Evolutionary conservation across 169 alveolate species (phyloP).

Genomic region (Eimeria tenella): DNA sequence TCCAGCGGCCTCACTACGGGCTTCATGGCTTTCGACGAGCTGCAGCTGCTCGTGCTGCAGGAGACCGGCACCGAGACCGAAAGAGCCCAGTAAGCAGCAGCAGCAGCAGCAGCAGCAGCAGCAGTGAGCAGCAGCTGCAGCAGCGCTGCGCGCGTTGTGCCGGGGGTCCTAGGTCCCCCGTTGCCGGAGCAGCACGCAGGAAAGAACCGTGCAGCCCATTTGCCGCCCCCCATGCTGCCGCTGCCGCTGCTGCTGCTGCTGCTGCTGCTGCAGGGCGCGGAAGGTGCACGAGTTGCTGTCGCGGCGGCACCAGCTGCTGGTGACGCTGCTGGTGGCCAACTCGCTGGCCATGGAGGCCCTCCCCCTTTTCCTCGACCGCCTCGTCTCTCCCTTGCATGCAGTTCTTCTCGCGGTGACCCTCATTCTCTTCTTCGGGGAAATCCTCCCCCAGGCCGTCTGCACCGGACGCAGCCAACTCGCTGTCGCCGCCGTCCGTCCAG

Average conservation of each 20-base stretch:
- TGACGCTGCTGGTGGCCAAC: slow-evolving; percentile 93
- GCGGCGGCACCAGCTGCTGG: slow-evolving; percentile 80
- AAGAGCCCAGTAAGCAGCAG: slow-evolving; percentile 72
- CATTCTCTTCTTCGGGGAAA: slow-evolving; percentile 92
- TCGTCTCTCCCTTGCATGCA: slow-evolving; percentile 86
- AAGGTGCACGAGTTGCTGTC: not conserved
- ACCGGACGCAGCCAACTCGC: slow-evolving; percentile 94
- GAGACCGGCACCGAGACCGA: slow-evolving; percentile 90
- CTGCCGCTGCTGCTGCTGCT: not conserved
- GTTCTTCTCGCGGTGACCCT: slow-evolving; percentile 77
- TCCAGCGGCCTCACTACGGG: slow-evolving; percentile 96
- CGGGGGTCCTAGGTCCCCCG: not conserved
- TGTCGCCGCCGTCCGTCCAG: slow-evolving; percentile 88
- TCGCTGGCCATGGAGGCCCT: slow-evolving; percentile 95
- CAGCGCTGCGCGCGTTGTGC: not conserved
- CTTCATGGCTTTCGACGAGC: slow-evolving; percentile 92
- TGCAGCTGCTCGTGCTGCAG: slow-evolving; percentile 90
- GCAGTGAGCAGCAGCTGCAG: not conserved
- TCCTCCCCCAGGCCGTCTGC: slow-evolving; percentile 96
- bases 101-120: not conserved
- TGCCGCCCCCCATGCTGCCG: not conserved
- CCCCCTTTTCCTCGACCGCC: slow-evolving; percentile 93
- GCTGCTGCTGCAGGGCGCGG: not conserved
- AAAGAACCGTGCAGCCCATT: too few species aligned
- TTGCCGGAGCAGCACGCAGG: too few species aligned